Base-by-base conservation (phyloP, 179 eudicot species). In the Sideroxylon spinosum region DNA sequence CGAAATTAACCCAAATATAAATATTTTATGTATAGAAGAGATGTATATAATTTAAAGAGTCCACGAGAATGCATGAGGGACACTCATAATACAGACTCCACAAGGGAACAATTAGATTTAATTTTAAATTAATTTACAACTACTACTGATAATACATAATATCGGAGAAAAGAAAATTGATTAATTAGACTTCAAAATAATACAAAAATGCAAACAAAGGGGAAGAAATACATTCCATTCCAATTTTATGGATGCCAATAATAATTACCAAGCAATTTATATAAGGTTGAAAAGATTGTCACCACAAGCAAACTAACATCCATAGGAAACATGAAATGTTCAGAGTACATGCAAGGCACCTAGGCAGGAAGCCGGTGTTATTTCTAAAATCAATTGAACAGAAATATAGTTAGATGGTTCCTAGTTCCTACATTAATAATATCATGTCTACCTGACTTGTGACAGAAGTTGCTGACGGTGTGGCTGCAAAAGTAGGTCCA, bases 361-460 rank as follows among this genome's bases (percentile, higher is more conserved):
- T 14, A 2, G 22, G 48, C 64, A 52, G 16, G 26, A 0, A 17
- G 16, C 16, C 17, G 0, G n/a, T 14, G 64, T 16, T 73, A 26
- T 71, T 46, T n/a, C 10, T 11, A 3, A 37, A 60, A 17, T 53
- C 22, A 67, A 67, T 53, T 13, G 16, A 28, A 53, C 9, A 63
- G 64, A 65, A 14, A 73, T 17, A 71, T 25, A 55, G 62, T 3
- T 52, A 52, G 16, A 52, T 79, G 11, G 69, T 12, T 52, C 14
- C 56, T 52, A 11, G 44, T 52, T 32, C 61, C 62, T 7, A 17
- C n/a, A 22, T 44, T 59, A 50, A 37, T 65, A 62, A 60, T 29
- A 66, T 52, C 52, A 71, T 32, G 53, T 81, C 25, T 73, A 92
- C 99, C 98, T 93, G 98, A 83, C 80, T 88, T 64, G 83, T 28